Evolutionary conservation across 352 stramenopile species (phyloP), one percentile per base, ranked within the genome.

Genomic region (Phytophthora meadii): DNA sequence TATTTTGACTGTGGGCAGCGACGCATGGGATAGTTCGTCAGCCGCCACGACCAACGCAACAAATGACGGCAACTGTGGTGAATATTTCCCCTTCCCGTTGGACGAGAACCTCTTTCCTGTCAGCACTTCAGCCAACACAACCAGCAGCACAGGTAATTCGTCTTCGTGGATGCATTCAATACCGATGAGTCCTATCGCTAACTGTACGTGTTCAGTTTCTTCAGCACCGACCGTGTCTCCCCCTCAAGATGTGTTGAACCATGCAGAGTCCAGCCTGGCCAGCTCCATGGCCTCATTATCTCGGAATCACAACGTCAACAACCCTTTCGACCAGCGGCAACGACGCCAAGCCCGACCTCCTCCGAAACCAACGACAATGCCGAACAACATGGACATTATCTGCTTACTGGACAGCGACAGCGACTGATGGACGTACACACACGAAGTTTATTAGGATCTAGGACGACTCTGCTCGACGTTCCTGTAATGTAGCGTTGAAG

Each of bases 361-460:
- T 49, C 56, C 65, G 15, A 73, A 64, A 50, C 48, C 61, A 15
- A 37, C 42, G 36, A 44, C 63, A 24, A 50, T 68, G 56, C 65
- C 68, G 17, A 76, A 70, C 28, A 54, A 75, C 14, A 73, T 86
- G 59, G 83, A 92, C 53, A 86, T 93, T 30, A 93, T 93, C 57
- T 89, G 74, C 59, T 75, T 93, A 51, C 34, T 93, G 69, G 85
- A 93, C 68, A 93, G 83, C 48, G 84, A 93, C 61, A 93, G 84
- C 61, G 84, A 89, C 50, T 86, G 69, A 87, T 39, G 6, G 12
- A 60, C 36, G 61, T 61, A 51, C 22, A 11, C 47, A 44, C 40
- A 30, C 34, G 40, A 36, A 47, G 56, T 27, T 62, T 66, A 54
- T 47, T 70, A 66, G 65, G 34, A 54, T 34, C 27, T 68, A 53